A percentile compares a stretch with the other conserved stretches of the same genome.
Evolutionary conservation across 495 filamentous ascomycete species (phyloP).

Genomic region (Podospora pseudocomata): DNA sequence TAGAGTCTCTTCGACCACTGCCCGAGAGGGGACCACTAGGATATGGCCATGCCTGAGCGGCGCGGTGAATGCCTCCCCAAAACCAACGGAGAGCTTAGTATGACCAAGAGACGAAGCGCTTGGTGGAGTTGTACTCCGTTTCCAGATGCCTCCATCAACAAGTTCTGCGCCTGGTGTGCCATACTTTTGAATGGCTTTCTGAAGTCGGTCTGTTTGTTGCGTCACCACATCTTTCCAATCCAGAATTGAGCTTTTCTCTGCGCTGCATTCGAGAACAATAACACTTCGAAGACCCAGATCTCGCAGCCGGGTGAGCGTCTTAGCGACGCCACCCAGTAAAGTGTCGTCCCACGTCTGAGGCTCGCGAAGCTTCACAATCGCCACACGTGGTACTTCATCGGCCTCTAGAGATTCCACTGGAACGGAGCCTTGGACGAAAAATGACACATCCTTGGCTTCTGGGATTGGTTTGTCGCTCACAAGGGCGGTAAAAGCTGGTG

Average conservation of each 20-base stretch:
- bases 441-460: constrained; percentile 34
- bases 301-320: constrained; percentile 77
- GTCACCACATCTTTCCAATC: constrained; percentile 44
- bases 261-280: constrained; percentile 71
- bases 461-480: constrained; percentile 38
- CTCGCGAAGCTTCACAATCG: constrained; percentile 77
- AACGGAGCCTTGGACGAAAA: constrained; percentile 32
- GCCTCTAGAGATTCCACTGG: constrained; percentile 26
- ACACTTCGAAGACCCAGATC: constrained; percentile 76
- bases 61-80: constrained; percentile 57
- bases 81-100: constrained; percentile 37
- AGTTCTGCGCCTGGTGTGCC: constrained; percentile 63
- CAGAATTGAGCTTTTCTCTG: constrained; percentile 22
- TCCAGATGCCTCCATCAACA: constrained; percentile 60
- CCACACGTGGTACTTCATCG: constrained; percentile 63
- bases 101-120: constrained; percentile 19
- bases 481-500: constrained; percentile 17
- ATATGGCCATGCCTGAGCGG: constrained; percentile 73
- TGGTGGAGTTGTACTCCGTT: constrained; percentile 27
- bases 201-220: constrained; percentile 70
- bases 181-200: constrained; percentile 64
- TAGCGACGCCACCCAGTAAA: constrained; percentile 69
- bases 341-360: constrained; percentile 65
- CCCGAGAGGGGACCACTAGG: constrained; percentile 70
- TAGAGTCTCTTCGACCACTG: constrained; percentile 59